Base-by-base conservation (phyloP, 441 rosid genomes). In the Breynia disticha region DNA sequence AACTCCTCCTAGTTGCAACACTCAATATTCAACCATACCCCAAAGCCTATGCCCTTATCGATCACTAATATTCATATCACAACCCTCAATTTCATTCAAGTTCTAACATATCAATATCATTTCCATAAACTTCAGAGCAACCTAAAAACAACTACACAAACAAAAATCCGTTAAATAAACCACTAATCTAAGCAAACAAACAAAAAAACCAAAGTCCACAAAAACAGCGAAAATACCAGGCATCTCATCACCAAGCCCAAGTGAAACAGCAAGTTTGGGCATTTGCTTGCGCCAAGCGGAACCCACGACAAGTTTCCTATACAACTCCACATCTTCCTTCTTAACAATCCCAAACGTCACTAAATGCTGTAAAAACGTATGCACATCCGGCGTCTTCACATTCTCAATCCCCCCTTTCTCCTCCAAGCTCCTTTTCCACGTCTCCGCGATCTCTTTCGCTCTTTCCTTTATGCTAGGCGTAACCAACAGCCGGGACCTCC, bases 201-300 rank as follows among this genome's bases (percentile, higher is more conserved):
- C n/a, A 10, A 51, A 15, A 10, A 60, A 50, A n/a, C n/a, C 11
- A 21, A 50, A 63, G 35, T 1, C 8, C 35, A 4, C 8, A 35
- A 42, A 22, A 7, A 4, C 14, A 14, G 46, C 37, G 8, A 50
- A 55, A 66, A 68, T 88, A 91, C 98, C 97, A 48, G 97, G 95
- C 95, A 88, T 88, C 73, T 82, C 72, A 67, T 79, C 86, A 55
- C 90, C 94, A 67, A 93, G 70, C 13, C 95, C 98, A 62, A 93
- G 95, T 0, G 87, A 93, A 57, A 93, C 75, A 14, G 98, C 98
- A 53, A 90, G 93, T 72, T 82, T 87, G 10, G 98, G 98, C 98
- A 90, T 90, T 79, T 90, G 98, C 74, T 83, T 90, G 48, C 96
- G 82, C 98, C 96, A 85, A 1, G 98, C 95, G 2, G 96, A 90